Percentiles rank a stretch among this genome's conserved stretches.
Evolutionary conservation across 768 basidiomycete genomes (phyloP).

Genomic region (Xanthoconium purpureum): DNA sequence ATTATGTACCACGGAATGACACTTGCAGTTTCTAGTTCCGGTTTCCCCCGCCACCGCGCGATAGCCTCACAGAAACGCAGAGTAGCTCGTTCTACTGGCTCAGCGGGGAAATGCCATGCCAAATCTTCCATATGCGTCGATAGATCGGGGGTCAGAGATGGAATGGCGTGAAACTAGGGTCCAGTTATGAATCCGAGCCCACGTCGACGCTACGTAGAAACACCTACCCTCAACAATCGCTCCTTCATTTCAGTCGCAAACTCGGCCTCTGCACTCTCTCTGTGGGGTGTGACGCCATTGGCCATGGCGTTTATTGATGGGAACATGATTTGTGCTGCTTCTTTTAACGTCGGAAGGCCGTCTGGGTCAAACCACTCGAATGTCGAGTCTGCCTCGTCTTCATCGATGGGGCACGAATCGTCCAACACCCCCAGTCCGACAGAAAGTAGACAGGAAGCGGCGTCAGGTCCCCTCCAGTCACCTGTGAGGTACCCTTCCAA

Average conservation of each 20-base stretch:
- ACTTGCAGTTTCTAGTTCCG: slow-evolving; percentile 73
- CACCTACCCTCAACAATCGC: slow-evolving; percentile 62
- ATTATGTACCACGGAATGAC: neutral
- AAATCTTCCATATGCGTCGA: slow-evolving; percentile 70
- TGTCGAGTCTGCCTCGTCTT: slow-evolving; percentile 35
- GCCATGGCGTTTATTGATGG: slow-evolving; percentile 42
- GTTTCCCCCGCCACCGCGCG: slow-evolving; percentile 79
- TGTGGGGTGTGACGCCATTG: slow-evolving; percentile 28
- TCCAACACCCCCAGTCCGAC: slow-evolving; percentile 58
- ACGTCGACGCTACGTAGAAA: neutral
- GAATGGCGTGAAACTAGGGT: slow-evolving; percentile 75
- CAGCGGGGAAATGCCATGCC: slow-evolving; percentile 77
- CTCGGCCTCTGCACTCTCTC: slow-evolving; percentile 61
- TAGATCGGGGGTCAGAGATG: slow-evolving; percentile 66
- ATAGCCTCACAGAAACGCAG: slow-evolving; percentile 80
- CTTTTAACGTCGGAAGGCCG: slow-evolving; percentile 63
- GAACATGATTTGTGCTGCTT: slow-evolving; percentile 69
- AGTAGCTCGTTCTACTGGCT: slow-evolving; percentile 75
- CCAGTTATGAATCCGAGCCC: slow-evolving; percentile 7
- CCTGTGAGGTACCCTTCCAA: slow-evolving; percentile 82
- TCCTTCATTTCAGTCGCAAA: slow-evolving; percentile 75
- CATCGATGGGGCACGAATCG: slow-evolving; percentile 23
- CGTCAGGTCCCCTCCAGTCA: slow-evolving; percentile 72
- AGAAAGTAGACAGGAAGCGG: slow-evolving; percentile 67
- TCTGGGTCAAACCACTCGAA: slow-evolving; percentile 72